A percentile compares a stretch with the other conserved stretches of the same genome.
Conservation (phyloP, 129 eudicot genomes). For the Ambrosia trifida region DNA sequence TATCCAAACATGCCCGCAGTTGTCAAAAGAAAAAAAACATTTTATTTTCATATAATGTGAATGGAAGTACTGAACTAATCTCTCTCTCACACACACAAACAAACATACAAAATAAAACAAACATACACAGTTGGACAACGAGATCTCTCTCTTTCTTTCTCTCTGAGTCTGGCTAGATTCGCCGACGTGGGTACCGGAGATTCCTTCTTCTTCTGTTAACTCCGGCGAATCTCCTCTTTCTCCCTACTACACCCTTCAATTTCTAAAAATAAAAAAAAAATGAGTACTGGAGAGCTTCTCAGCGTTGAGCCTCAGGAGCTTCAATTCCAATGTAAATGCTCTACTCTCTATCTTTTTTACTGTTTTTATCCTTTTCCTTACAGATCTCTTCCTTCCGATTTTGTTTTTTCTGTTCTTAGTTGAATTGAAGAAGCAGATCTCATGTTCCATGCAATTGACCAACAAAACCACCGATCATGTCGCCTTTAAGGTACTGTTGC, state of each 20-base stretch:
- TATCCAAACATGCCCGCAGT: too few relatives aligned
- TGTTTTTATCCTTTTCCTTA: background rate
- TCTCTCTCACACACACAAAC: background rate
- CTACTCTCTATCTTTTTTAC: background rate
- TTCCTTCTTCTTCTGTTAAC: slow-evolving; percentile 13
- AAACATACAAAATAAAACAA: slow-evolving; percentile 1
- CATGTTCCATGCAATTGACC: slow-evolving; percentile 66
- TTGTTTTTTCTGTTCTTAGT: slow-evolving; percentile 32
- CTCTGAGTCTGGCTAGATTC: slow-evolving; percentile 16
- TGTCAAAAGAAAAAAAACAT: too few relatives aligned
- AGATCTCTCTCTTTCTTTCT: slow-evolving; percentile 33
- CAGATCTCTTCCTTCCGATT: slow-evolving; percentile 41
- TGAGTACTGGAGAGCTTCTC: slow-evolving; percentile 73
- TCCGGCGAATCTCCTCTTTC: slow-evolving; percentile 16
- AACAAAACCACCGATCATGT: slow-evolving; percentile 67
- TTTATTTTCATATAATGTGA: too few relatives aligned
- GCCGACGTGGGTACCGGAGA: slow-evolving; percentile 27
- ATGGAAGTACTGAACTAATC: too few relatives aligned
- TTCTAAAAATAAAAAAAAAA: slow-evolving; percentile 23
- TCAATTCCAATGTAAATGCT: slow-evolving; percentile 58
- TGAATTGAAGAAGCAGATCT: slow-evolving; percentile 92
- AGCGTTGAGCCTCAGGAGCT: slow-evolving; percentile 77
- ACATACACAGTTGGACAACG: slow-evolving; percentile 26
- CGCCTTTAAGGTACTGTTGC: slow-evolving; percentile 66
- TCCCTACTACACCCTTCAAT: slow-evolving; percentile 12